A percentile compares a stretch with the other conserved stretches of the same genome.
Conservation (phyloP, 495 filamentous ascomycete species). For the Cercophora samala region DNA sequence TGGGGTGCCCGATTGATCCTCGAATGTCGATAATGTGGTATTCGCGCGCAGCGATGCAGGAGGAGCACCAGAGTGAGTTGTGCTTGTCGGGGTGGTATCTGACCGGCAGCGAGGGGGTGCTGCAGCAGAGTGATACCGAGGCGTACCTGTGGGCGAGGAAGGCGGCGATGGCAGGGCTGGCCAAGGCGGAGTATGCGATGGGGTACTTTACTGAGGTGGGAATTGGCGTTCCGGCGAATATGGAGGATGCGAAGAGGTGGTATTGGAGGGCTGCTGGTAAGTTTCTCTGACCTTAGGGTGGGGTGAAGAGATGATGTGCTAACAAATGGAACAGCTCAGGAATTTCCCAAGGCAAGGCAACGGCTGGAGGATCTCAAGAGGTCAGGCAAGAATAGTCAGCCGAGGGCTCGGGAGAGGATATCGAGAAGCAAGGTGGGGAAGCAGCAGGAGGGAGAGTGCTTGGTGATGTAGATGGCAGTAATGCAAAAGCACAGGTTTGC, state of each 20-base stretch:
- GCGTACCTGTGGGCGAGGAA: constrained; percentile 97
- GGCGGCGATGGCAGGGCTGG: constrained; percentile 75
- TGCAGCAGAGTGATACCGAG: constrained; percentile 91
- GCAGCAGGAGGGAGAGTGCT: constrained; percentile 80
- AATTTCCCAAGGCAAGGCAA: constrained; percentile 87
- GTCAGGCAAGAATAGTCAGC: constrained; percentile 60
- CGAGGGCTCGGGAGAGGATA: constrained; percentile 69
- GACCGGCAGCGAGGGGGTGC: constrained; percentile 80
- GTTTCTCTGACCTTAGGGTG: constrained; percentile 36
- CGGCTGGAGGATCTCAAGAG: constrained; percentile 88
- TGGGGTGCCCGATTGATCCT: constrained; percentile 79
- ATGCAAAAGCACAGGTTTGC: background rate
- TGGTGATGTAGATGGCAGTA: constrained; percentile 60
- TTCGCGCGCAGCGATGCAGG: constrained; percentile 83
- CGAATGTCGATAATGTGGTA: constrained; percentile 89
- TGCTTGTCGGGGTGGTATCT: constrained; percentile 95
- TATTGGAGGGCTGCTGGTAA: constrained; percentile 96
- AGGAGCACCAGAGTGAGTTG: constrained; percentile 90
- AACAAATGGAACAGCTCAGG: constrained; percentile 63
- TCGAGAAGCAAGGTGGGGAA: constrained; percentile 79
- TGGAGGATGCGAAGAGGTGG: constrained; percentile 97
- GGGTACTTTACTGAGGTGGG: constrained; percentile 96
- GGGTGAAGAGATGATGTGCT: constrained; percentile 11
- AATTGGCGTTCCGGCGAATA: constrained; percentile 77
- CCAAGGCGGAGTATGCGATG: constrained; percentile 96